phyloP scores from a whole-genome alignment of 2,329 filamentous ascomycete species.

The Biscogniauxia mediterranea region DNA sequence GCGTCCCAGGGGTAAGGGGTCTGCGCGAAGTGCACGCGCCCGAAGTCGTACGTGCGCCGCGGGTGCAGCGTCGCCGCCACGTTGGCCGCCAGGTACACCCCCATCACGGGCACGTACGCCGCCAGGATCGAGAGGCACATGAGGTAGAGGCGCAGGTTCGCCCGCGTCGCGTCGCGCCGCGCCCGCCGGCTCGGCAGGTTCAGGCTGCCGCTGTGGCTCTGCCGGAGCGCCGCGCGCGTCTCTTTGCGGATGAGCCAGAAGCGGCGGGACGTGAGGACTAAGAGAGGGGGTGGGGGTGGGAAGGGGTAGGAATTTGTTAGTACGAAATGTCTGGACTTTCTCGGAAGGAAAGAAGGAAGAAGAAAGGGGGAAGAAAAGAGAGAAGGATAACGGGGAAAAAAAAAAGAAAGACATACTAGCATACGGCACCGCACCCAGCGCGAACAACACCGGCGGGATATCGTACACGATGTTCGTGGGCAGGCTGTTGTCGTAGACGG shows the following conservation, averaged over 20 bases:
- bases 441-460: slow-evolving; percentile 43
- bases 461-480: slow-evolving; percentile 49
- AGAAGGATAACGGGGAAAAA: not conserved
- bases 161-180: slow-evolving; percentile 28
- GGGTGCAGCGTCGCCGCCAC: slow-evolving; percentile 30
- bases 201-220: slow-evolving; percentile 38
- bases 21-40: slow-evolving; percentile 38
- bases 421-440: slow-evolving; percentile 44
- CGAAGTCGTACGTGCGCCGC: slow-evolving; percentile 40
- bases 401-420: slow-evolving; percentile 42
- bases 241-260: slow-evolving; percentile 31
- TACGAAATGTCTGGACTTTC: no score
- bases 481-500: slow-evolving; percentile 44
- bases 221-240: slow-evolving; percentile 39
- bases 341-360: no score
- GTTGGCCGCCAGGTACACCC: slow-evolving; percentile 42
- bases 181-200: slow-evolving; percentile 41
- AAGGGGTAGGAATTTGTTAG: not conserved
- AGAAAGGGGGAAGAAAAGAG: not conserved
- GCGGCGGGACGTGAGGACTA: slow-evolving; percentile 1
- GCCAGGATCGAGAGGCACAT: slow-evolving; percentile 53
- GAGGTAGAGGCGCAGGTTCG: slow-evolving; percentile 50
- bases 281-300: not conserved
- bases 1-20: slow-evolving; percentile 44
- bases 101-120: slow-evolving; percentile 49